Conservation (phyloP, 2,329 filamentous ascomycete genomes). For the Dothistroma septosporum region DNA sequence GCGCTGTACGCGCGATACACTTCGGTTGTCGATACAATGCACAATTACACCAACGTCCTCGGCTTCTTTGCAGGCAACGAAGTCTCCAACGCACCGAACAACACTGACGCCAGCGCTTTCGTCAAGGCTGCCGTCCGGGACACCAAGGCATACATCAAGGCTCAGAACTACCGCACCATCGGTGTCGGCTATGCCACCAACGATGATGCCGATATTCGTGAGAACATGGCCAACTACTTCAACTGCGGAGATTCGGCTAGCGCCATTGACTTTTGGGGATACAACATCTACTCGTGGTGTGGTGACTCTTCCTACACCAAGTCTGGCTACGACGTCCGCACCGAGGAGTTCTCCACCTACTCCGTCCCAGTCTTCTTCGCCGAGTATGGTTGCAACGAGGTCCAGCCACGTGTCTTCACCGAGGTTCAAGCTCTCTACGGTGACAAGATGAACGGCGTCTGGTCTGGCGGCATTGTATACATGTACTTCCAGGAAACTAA, state of each 20-base stretch:
- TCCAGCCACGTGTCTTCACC: conserved; percentile 69
- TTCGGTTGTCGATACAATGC: conserved; percentile 73
- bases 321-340: conserved; percentile 79
- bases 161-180: conserved; percentile 69
- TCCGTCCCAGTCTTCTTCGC: conserved; percentile 96
- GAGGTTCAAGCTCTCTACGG: conserved; percentile 82
- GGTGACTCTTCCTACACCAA: conserved; percentile 70
- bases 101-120: conserved; percentile 85
- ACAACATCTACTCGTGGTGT: conserved; percentile 99
- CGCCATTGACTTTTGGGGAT: conserved; percentile 95
- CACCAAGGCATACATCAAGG: conserved; percentile 88
- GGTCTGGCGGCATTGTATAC: conserved; percentile 97
- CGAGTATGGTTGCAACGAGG: conserved; percentile 91
- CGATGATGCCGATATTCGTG: conserved; percentile 80
- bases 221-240: conserved; percentile 84
- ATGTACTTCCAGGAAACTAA: conserved; percentile 95
- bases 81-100: conserved; percentile 83
- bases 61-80: conserved; percentile 99
- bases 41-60: conserved; percentile 82
- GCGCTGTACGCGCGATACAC: conserved; percentile 77
- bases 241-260: conserved; percentile 69
- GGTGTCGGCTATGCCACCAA: conserved; percentile 96
- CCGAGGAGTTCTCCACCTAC: conserved; percentile 82
- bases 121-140: conserved; percentile 98
- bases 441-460: conserved; percentile 74